Conservation (phyloP, 2,329 filamentous ascomycete species). For the Microsporum ferrugineum region DNA sequence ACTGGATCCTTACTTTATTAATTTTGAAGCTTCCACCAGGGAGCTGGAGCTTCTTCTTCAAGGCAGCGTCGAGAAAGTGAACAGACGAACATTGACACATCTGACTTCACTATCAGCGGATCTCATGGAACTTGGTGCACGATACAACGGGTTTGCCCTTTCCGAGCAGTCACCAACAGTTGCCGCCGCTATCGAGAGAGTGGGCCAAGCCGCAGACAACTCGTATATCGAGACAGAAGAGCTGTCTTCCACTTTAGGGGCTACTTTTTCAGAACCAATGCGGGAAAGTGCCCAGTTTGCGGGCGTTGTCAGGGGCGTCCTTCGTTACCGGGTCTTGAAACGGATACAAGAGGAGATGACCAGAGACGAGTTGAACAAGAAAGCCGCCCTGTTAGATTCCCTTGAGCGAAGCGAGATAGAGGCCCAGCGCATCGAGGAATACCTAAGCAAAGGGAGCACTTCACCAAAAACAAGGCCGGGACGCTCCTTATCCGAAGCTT, state of each 20-base stretch:
- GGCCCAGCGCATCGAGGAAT: slow-evolving; percentile 85
- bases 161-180: slow-evolving; percentile 84
- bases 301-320: slow-evolving; percentile 76
- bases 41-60: slow-evolving; percentile 80
- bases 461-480: slow-evolving; percentile 43
- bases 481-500: slow-evolving; percentile 53
- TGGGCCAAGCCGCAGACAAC: slow-evolving; percentile 87
- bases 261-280: slow-evolving; percentile 95
- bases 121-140: slow-evolving; percentile 83
- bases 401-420: slow-evolving; percentile 90
- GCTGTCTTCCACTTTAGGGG: slow-evolving; percentile 73
- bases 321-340: slow-evolving; percentile 84
- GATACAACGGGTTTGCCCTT: slow-evolving; percentile 91
- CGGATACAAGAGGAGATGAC: slow-evolving; percentile 97
- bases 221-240: slow-evolving; percentile 96
- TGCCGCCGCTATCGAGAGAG: slow-evolving; percentile 81
- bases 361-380: slow-evolving; percentile 81
- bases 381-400: slow-evolving; percentile 67
- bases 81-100: slow-evolving; percentile 76
- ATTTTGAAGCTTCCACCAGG: slow-evolving; percentile 83
- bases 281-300: slow-evolving; percentile 95
- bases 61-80: slow-evolving; percentile 94
- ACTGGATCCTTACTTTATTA: slow-evolving; percentile 88
- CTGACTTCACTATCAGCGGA: slow-evolving; percentile 74
- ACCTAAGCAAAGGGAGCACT: slow-evolving; percentile 56